These are phyloP conservation scores for Magnaporthiopsis poae DNA, from an alignment of 2,329 filamentous ascomycete species.

Conservation along the genomic window DNA sequence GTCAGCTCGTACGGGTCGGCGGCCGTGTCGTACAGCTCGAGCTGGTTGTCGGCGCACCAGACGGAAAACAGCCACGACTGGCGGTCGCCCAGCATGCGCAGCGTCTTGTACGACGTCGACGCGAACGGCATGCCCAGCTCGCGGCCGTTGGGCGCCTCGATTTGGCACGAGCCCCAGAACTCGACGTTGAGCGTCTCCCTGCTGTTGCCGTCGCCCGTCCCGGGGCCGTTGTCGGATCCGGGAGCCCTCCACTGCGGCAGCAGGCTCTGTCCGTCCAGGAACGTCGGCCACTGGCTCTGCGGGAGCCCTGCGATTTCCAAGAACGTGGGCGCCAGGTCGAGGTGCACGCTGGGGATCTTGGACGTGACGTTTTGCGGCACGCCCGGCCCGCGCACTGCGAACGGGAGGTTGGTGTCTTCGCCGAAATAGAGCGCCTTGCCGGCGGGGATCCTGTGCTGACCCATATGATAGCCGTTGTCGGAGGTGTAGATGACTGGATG, in stretches of 20 bases:
- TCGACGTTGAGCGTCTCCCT: slow-evolving; percentile 20
- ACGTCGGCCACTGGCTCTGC: slow-evolving; percentile 14
- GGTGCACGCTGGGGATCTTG: slow-evolving; percentile 39
- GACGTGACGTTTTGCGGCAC: slow-evolving; percentile 39
- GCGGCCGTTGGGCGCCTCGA: slow-evolving; percentile 18
- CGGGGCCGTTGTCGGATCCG: neutral
- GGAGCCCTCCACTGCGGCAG: slow-evolving; percentile 18
- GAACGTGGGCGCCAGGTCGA: slow-evolving; percentile 53
- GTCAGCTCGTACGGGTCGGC: slow-evolving; percentile 39
- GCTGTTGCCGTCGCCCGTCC: slow-evolving; percentile 3
- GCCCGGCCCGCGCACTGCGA: slow-evolving; percentile 50
- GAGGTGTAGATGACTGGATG: slow-evolving; percentile 31
- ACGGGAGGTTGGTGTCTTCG: slow-evolving; percentile 49
- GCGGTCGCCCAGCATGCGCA: slow-evolving; percentile 39
- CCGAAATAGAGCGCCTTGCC: slow-evolving; percentile 50
- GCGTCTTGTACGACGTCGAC: slow-evolving; percentile 50
- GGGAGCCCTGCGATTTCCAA: slow-evolving; percentile 30
- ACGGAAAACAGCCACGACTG: slow-evolving; percentile 57
- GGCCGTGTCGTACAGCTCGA: slow-evolving; percentile 48
- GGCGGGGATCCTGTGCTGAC: slow-evolving; percentile 47
- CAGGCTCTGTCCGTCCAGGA: slow-evolving; percentile 23
- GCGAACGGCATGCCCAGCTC: slow-evolving; percentile 4
- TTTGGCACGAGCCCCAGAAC: slow-evolving; percentile 18
- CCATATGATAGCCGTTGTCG: slow-evolving; percentile 52
- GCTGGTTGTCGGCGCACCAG: slow-evolving; percentile 58